Percentiles rank a stretch among this genome's conserved stretches.
Conservation (phyloP, 495 filamentous ascomycete genomes). For the Neurospora tetrasperma region DNA sequence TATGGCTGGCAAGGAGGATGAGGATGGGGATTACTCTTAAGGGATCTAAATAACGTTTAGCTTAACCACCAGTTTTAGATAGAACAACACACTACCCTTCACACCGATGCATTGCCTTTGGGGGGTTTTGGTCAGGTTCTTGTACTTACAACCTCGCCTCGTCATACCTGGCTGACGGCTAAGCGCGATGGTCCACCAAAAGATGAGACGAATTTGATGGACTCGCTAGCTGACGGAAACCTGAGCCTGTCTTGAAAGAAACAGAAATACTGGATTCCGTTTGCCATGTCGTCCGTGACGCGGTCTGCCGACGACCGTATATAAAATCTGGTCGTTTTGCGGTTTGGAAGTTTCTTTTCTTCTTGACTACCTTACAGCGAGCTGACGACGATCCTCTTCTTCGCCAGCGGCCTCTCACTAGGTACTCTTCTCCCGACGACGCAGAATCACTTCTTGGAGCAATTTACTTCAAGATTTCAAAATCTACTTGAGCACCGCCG, state of each 20-base stretch:
- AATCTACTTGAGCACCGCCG: neutral
- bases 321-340: neutral
- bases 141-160: neutral
- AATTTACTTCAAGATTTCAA: neutral
- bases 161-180: neutral
- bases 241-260: neutral
- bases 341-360: neutral
- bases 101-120: neutral
- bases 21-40: neutral
- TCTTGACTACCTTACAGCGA: neutral
- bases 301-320: neutral
- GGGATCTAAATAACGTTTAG: neutral
- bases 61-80: neutral
- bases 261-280: neutral
- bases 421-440: neutral
- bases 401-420: neutral
- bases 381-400: neutral
- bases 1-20: neutral
- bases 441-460: neutral
- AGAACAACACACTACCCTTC: neutral
- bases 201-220: neutral
- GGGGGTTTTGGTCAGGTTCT: neutral
- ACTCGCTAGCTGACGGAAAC: neutral
- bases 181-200: neutral
- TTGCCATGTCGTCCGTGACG: neutral